These are phyloP conservation scores for Heritiera littoralis DNA, from an alignment of 345 rosid genomes.

Conservation along the genomic window DNA sequence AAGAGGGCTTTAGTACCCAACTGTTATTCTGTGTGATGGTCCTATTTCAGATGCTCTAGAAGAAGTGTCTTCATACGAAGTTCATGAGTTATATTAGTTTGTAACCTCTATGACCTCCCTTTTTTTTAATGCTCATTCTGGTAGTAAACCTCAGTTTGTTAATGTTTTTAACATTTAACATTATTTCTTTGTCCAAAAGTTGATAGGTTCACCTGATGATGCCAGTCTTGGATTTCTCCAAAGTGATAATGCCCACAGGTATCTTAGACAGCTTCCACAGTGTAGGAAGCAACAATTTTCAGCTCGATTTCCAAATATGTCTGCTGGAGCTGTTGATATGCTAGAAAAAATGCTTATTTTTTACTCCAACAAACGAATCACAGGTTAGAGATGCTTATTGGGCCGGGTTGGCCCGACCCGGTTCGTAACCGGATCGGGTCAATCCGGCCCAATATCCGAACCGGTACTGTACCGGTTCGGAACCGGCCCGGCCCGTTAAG, in stretches of 20 bases:
- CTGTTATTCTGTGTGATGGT: not conserved
- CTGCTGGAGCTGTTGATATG: slow-evolving; percentile 67
- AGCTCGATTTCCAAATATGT: slow-evolving; percentile 66
- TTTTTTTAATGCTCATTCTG: not conserved
- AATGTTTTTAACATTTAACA: not conserved
- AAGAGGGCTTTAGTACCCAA: not conserved
- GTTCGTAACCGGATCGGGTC: no score
- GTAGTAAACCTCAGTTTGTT: not conserved
- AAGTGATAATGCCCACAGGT: slow-evolving; percentile 84
- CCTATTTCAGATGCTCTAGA: not conserved
- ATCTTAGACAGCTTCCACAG: slow-evolving; percentile 83
- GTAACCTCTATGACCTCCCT: not conserved
- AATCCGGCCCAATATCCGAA: no score
- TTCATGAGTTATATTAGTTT: not conserved
- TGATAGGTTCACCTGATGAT: slow-evolving; percentile 93
- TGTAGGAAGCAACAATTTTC: slow-evolving; percentile 73
- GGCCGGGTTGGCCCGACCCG: no score
- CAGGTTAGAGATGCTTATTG: no score
- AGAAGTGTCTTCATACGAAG: not conserved
- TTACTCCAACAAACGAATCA: slow-evolving; percentile 85
- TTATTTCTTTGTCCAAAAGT: slow-evolving; percentile 41
- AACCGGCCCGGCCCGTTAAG: no score
- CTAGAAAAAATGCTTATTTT: slow-evolving; percentile 94
- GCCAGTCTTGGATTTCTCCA: slow-evolving; percentile 83
- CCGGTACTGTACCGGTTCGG: no score